phyloP scores from a whole-genome alignment of 2,329 filamentous ascomycete genomes.

The Colletotrichum sp. region DNA sequence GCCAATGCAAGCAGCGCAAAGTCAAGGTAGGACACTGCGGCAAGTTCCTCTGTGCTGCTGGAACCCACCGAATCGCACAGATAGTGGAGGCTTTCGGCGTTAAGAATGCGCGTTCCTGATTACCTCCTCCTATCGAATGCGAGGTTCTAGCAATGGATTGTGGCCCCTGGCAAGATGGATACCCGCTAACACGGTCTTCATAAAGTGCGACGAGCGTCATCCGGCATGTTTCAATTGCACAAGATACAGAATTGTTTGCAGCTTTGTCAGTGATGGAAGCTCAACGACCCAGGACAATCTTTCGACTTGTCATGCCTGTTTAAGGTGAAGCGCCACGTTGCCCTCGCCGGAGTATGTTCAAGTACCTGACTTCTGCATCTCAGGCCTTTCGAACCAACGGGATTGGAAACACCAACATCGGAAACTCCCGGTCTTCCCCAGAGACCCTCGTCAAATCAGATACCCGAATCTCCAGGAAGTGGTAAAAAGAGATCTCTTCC shows the following conservation, averaged over 20 bases:
- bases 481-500: not conserved
- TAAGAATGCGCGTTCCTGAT: not conserved
- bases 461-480: not conserved
- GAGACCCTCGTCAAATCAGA: not conserved
- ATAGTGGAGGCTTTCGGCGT: not conserved
- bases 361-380: not conserved
- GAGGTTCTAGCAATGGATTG: not conserved
- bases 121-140: not conserved
- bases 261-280: not conserved
- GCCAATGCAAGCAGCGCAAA: not conserved
- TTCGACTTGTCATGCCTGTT: not conserved
- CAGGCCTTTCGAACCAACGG: not conserved
- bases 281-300: not conserved
- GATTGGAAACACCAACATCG: not conserved
- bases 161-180: not conserved
- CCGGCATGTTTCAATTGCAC: not conserved
- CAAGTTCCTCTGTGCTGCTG: not conserved
- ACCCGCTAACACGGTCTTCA: not conserved
- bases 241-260: not conserved
- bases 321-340: not conserved
- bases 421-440: not conserved
- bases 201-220: not conserved
- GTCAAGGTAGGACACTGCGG: not conserved
- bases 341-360: not conserved
- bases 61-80: not conserved